Evolutionary conservation across 371 early-diverging fungal genomes (phyloP).

Genomic region (Rhizomucor pusillus): DNA sequence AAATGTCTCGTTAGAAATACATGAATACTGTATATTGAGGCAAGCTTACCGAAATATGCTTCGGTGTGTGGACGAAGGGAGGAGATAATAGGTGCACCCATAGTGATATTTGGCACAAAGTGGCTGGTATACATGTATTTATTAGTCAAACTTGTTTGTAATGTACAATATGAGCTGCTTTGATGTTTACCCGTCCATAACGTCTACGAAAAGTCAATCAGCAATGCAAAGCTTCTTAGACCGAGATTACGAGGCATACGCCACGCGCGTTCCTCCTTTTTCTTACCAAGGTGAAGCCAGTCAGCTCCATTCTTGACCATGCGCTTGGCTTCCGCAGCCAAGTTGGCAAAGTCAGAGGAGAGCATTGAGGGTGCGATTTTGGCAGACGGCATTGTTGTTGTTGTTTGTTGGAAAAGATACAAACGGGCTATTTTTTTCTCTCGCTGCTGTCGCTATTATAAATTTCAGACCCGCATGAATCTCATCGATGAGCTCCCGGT

Average conservation of each 20-base stretch:
- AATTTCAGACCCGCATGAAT: too few relatives aligned
- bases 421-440: constrained; percentile 1
- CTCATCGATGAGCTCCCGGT: too few relatives aligned
- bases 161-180: too few relatives aligned
- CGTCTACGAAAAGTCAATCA: constrained; percentile 46
- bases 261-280: background rate
- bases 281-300: constrained; percentile 89
- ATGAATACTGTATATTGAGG: background rate
- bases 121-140: constrained; percentile 64
- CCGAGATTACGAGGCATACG: background rate
- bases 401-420: background rate
- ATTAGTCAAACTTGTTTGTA: too few relatives aligned
- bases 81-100: constrained; percentile 94
- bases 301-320: constrained; percentile 93
- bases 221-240: background rate
- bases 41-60: constrained; percentile 76
- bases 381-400: constrained; percentile 58
- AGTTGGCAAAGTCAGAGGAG: constrained; percentile 88
- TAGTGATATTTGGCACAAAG: constrained; percentile 97
- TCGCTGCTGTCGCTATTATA: background rate
- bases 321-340: constrained; percentile 85
- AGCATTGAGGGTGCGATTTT: constrained; percentile 93
- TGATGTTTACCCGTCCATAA: constrained; percentile 75
- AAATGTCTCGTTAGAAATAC: background rate
- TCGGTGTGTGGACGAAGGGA: constrained; percentile 85